phyloP scores from a whole-genome alignment of 495 filamentous ascomycete genomes.

The Hypomontagnella monticulosa region DNA sequence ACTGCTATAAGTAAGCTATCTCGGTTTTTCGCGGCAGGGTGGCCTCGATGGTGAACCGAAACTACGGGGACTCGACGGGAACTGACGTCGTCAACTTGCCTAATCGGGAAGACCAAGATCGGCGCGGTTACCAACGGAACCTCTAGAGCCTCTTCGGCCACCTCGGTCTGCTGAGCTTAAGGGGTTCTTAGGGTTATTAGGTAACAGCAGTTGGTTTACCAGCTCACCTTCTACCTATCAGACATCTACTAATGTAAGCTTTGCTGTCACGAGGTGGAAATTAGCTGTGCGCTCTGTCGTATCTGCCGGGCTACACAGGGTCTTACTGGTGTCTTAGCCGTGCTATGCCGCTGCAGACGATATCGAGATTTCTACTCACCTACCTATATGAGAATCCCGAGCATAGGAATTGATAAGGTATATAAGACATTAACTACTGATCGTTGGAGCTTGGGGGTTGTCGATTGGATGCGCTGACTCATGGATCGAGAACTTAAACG shows the following conservation, averaged over 20 bases:
- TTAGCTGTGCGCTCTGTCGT: not conserved
- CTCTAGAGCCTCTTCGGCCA: constrained; percentile 13
- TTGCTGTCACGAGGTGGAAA: constrained; percentile 14
- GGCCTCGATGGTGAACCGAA: not conserved
- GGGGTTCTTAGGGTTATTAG: constrained; percentile 13
- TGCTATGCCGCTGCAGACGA: constrained; percentile 26
- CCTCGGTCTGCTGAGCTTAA: not conserved
- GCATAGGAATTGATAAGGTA: not conserved
- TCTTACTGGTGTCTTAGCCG: constrained; percentile 7
- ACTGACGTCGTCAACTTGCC: constrained; percentile 36
- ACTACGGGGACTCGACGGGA: constrained; percentile 15
- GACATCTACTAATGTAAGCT: constrained; percentile 24
- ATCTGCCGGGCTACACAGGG: constrained; percentile 17
- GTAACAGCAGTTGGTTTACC: not conserved
- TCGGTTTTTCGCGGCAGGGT: constrained; percentile 38
- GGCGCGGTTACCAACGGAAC: constrained; percentile 28
- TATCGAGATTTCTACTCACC: not conserved
- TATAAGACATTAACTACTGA: too few species aligned
- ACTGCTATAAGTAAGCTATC: not conserved
- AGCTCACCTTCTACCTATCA: constrained; percentile 22
- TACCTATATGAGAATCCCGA: constrained; percentile 18
- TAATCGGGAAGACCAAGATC: constrained; percentile 27
- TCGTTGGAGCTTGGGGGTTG: too few species aligned
- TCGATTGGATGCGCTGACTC: too few species aligned
- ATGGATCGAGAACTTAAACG: too few species aligned